A percentile compares a stretch with the other conserved stretches of the same genome.
phyloP scores from a whole-genome alignment of 768 basidiomycete genomes.

The Amanita polypyramis region DNA sequence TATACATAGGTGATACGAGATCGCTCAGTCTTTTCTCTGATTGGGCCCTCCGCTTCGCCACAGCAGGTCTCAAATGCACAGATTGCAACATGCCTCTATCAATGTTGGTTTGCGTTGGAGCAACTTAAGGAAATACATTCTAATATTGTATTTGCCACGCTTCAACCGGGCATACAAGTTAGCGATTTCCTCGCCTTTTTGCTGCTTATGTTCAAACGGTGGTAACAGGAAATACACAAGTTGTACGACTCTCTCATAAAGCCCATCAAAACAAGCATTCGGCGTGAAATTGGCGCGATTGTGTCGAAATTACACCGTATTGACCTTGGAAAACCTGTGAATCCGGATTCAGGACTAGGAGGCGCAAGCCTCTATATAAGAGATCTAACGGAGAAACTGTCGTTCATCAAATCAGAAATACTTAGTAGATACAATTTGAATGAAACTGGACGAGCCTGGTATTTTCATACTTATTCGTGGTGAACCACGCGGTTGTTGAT shows the following conservation, averaged over 20 bases:
- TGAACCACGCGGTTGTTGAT: not conserved
- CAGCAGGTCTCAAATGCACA: constrained; percentile 74
- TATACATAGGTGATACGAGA: constrained; percentile 55
- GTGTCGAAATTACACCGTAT: constrained; percentile 78
- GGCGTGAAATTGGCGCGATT: constrained; percentile 71
- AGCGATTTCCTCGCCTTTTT: constrained; percentile 11
- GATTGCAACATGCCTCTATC: constrained; percentile 70
- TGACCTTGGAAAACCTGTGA: constrained; percentile 66
- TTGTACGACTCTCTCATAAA: constrained; percentile 50
- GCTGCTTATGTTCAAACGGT: not conserved
- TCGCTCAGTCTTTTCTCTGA: constrained; percentile 62
- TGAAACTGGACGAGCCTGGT: constrained; percentile 72
- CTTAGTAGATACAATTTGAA: constrained; percentile 62
- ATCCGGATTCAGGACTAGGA: constrained; percentile 53
- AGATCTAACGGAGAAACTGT: constrained; percentile 81
- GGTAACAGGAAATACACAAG: constrained; percentile 34
- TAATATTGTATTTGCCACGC: constrained; percentile 39
- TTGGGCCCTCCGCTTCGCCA: constrained; percentile 68
- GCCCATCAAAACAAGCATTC: constrained; percentile 56
- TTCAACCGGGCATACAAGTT: constrained; percentile 55
- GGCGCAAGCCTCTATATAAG: constrained; percentile 83
- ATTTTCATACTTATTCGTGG: constrained; percentile 3
- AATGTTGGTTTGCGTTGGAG: constrained; percentile 60
- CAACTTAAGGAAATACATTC: constrained; percentile 60
- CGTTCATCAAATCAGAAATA: constrained; percentile 71